phyloP scores from a whole-genome alignment of 257 asterid genomes.

The Eustoma russellianum region DNA sequence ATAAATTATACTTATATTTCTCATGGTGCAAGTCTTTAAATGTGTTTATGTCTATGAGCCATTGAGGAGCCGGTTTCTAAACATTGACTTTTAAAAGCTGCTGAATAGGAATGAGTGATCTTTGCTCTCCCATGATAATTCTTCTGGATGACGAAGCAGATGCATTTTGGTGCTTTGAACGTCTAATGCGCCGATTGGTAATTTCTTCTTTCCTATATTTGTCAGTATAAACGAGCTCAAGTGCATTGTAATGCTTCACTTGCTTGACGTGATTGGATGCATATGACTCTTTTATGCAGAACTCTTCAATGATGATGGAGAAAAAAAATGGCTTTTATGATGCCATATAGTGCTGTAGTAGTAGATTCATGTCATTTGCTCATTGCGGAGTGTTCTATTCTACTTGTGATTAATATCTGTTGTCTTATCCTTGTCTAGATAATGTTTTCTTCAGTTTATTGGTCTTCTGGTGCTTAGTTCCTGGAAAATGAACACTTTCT shows the following conservation, averaged over 20 bases:
- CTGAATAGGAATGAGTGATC: constrained; percentile 91
- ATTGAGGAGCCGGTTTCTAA: neutral
- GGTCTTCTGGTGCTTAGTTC: no score
- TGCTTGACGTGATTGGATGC: neutral
- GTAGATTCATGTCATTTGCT: neutral
- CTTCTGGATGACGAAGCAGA: constrained; percentile 90
- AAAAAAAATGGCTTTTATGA: neutral
- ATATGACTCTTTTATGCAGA: neutral
- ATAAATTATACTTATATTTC: neutral
- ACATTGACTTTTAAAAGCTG: constrained; percentile 15
- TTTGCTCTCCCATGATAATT: constrained; percentile 90
- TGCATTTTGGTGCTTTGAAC: constrained; percentile 97
- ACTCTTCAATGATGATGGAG: neutral
- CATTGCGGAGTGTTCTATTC: no score
- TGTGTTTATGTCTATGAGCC: neutral
- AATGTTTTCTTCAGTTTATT: no score
- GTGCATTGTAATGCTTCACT: neutral
- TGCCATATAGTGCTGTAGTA: neutral
- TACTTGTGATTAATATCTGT: no score
- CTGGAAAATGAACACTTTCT: constrained; percentile 1
- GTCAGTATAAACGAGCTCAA: neutral
- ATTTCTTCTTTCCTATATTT: constrained; percentile 3
- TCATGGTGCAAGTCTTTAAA: constrained; percentile 1
- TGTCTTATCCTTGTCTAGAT: no score
- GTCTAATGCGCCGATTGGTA: constrained; percentile 85